A percentile compares a stretch with the other conserved stretches of the same genome.
Conservation (phyloP, 805 yeast species). For the Clavispora fructus region DNA sequence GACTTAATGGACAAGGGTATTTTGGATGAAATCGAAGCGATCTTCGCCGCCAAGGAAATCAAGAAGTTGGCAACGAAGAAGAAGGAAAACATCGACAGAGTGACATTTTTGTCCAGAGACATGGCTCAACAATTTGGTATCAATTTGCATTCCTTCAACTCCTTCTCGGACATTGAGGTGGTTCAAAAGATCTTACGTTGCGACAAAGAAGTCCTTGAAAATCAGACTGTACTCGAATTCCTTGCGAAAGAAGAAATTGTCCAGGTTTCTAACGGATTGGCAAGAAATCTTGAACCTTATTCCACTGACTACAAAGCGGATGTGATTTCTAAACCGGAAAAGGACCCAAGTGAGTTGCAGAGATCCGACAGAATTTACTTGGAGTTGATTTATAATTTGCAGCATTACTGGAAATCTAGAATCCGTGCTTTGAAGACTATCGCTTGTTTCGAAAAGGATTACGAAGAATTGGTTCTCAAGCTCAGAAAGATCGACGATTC, state of each 20-base stretch:
- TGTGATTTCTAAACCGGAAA: constrained; percentile 40
- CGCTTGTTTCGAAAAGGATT: constrained; percentile 72
- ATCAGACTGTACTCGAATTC: constrained; percentile 76
- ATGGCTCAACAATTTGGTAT: constrained; percentile 93
- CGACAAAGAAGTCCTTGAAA: constrained; percentile 63
- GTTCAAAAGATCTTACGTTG: constrained; percentile 72
- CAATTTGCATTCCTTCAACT: constrained; percentile 74
- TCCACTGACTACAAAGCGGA: constrained; percentile 57
- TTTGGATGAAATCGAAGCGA: constrained; percentile 56
- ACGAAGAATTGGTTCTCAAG: constrained; percentile 62
- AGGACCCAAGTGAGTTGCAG: constrained; percentile 71
- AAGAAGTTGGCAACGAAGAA: constrained; percentile 39
- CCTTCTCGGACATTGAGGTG: constrained; percentile 56
- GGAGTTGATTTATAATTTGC: constrained; percentile 76
- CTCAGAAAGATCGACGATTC: constrained; percentile 60
- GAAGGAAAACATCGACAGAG: constrained; percentile 40
- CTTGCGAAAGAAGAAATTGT: constrained; percentile 68
- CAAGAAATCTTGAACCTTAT: constrained; percentile 75
- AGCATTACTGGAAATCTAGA: constrained; percentile 88
- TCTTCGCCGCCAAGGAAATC: constrained; percentile 55
- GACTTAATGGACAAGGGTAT: constrained; percentile 57
- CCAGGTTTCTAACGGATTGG: constrained; percentile 67
- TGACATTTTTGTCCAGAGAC: constrained; percentile 62
- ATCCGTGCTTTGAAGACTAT: constrained; percentile 74
- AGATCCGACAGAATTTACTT: constrained; percentile 83